A percentile compares a stretch with the other conserved stretches of the same genome.
phyloP scores from a whole-genome alignment of 2,329 filamentous ascomycete species.

The Aureobasidium sp. region DNA sequence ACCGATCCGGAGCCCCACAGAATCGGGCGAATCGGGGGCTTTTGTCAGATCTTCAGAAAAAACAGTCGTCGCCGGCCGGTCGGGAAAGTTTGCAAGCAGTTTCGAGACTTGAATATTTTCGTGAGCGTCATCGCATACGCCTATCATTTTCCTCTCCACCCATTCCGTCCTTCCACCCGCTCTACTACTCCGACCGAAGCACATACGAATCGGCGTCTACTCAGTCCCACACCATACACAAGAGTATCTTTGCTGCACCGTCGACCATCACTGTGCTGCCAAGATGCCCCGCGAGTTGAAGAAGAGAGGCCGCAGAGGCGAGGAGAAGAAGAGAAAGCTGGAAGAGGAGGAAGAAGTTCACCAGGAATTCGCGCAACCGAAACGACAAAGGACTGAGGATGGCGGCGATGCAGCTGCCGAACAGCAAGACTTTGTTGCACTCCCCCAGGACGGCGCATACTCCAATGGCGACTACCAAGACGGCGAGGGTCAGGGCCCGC shows the following conservation, averaged over 20 bases:
- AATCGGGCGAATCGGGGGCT: background rate
- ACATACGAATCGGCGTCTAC: no score
- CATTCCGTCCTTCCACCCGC: background rate
- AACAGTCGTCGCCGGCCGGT: background rate
- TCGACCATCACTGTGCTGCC: background rate
- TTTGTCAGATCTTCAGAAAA: background rate
- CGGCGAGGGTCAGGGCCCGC: conserved; percentile 27
- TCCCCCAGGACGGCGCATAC: conserved; percentile 23
- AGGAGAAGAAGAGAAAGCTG: conserved; percentile 46
- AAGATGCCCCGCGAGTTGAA: conserved; percentile 54
- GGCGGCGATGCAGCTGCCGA: conserved; percentile 34
- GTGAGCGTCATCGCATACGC: conserved; percentile 1
- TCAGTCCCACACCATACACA: background rate
- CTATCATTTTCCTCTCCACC: background rate
- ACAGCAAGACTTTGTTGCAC: conserved; percentile 22
- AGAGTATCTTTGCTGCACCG: background rate
- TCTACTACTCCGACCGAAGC: background rate
- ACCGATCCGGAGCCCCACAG: background rate
- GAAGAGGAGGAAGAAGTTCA: conserved; percentile 34
- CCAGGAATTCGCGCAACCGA: conserved; percentile 29
- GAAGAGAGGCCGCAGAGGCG: conserved; percentile 50
- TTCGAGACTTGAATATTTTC: background rate
- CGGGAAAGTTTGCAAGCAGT: background rate
- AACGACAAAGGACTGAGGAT: conserved; percentile 30
- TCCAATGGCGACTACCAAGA: conserved; percentile 28